These are phyloP conservation scores for Falciphora oryzae DNA, from an alignment of 2,329 filamentous ascomycete genomes.

Conservation along the genomic window DNA sequence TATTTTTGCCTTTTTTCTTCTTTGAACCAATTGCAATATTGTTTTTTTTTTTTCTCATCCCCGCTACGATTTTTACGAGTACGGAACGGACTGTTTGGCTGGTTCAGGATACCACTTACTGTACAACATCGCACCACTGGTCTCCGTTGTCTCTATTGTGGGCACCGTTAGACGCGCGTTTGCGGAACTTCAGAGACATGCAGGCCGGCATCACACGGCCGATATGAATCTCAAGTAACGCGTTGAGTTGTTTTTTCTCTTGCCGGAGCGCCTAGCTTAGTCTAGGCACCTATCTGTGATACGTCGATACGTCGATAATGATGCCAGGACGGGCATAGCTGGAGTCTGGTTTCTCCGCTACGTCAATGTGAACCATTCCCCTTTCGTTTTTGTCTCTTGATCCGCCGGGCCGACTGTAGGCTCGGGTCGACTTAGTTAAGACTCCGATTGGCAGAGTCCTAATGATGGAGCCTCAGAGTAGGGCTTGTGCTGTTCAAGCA, in stretches of 20 bases:
- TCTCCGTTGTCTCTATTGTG: not conserved
- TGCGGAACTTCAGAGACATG: not conserved
- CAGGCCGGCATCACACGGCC: not conserved
- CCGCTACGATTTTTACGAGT: constrained; percentile 5
- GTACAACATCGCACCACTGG: constrained; percentile 3
- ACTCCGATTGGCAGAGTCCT: not conserved
- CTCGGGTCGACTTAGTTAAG: not conserved
- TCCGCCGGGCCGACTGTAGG: not conserved
- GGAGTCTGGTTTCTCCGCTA: not conserved
- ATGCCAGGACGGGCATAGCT: not conserved
- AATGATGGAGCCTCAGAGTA: not conserved
- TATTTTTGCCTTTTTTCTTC: constrained; percentile 7
- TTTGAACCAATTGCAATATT: not conserved
- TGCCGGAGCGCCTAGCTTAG: not conserved
- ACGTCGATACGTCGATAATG: not conserved
- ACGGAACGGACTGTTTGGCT: constrained; percentile 3
- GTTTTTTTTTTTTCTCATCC: constrained; percentile 4
- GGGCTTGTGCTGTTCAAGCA: not conserved
- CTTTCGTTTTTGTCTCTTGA: not conserved
- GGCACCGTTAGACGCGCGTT: not conserved
- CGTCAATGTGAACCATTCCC: not conserved
- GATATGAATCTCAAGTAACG: not conserved
- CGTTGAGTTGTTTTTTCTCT: not conserved
- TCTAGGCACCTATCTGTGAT: not conserved
- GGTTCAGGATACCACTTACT: constrained; percentile 13